A percentile compares a stretch with the other conserved stretches of the same genome.
These are phyloP conservation scores for Monascus purpureus DNA, from an alignment of 495 filamentous ascomycete genomes.

Conservation along the genomic window DNA sequence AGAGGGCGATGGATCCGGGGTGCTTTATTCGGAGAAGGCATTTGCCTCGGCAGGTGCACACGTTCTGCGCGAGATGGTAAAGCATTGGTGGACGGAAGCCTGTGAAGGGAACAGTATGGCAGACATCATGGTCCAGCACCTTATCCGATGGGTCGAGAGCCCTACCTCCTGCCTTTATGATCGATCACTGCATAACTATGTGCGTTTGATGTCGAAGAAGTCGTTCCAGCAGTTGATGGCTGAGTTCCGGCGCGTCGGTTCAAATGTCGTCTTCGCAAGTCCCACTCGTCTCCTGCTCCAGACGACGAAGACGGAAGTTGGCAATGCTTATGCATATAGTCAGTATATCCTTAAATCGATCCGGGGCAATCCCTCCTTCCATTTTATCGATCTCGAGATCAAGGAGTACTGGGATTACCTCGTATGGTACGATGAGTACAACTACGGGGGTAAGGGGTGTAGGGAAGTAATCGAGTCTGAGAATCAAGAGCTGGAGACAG, in stretches of 20 bases:
- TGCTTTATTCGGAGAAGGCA: slow-evolving; percentile 76
- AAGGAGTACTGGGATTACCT: slow-evolving; percentile 99
- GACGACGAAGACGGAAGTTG: slow-evolving; percentile 92
- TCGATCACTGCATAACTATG: slow-evolving; percentile 89
- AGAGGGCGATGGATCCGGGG: slow-evolving; percentile 43
- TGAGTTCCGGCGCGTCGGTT: slow-evolving; percentile 90
- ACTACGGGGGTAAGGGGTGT: slow-evolving; percentile 91
- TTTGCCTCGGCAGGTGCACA: slow-evolving; percentile 83
- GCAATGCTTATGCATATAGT: slow-evolving; percentile 91
- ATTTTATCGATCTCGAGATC: slow-evolving; percentile 94
- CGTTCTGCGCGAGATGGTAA: slow-evolving; percentile 95
- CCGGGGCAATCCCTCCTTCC: slow-evolving; percentile 84
- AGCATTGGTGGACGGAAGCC: slow-evolving; percentile 93
- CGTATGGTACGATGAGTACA: slow-evolving; percentile 98
- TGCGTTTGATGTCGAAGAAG: slow-evolving; percentile 95
- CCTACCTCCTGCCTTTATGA: slow-evolving; percentile 91
- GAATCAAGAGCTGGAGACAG: slow-evolving; percentile 72
- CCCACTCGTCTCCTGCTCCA: slow-evolving; percentile 82
- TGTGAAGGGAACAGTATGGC: slow-evolving; percentile 86
- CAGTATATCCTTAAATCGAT: slow-evolving; percentile 97
- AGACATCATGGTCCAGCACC: slow-evolving; percentile 93
- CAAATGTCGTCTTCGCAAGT: slow-evolving; percentile 83
- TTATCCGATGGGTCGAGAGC: slow-evolving; percentile 92
- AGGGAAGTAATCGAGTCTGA: slow-evolving; percentile 71
- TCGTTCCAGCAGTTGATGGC: slow-evolving; percentile 94